A percentile compares a stretch with the other conserved stretches of the same genome.
Conservation (phyloP, 2,329 filamentous ascomycete species). For the Plectosphaerella cucumerina region DNA sequence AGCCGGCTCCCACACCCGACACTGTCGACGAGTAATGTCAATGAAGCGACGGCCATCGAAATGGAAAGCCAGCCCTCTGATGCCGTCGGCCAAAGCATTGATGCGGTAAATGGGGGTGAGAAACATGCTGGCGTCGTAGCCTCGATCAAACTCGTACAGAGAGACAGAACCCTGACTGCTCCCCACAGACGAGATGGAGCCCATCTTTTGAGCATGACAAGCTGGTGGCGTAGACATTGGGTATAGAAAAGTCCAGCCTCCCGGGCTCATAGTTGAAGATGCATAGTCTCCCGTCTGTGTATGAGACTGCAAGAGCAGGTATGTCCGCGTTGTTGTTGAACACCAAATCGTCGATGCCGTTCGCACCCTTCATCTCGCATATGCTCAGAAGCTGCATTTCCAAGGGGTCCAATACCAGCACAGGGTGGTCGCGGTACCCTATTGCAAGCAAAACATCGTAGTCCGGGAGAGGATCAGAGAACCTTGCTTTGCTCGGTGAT, state of each 20-base stretch:
- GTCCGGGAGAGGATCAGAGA: conserved; percentile 5
- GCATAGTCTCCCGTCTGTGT: conserved; percentile 17
- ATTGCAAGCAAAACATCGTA: conserved; percentile 16
- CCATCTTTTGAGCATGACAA: conserved; percentile 21
- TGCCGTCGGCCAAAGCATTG: conserved; percentile 18
- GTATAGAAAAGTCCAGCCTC: conserved; percentile 8
- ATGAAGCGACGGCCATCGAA: conserved; percentile 24
- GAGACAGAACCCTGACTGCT: conserved; percentile 17
- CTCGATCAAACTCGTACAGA: conserved; percentile 22
- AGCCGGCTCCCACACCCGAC: conserved; percentile 29
- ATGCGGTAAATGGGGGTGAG: conserved; percentile 23
- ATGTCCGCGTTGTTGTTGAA: conserved; percentile 23
- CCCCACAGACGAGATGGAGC: conserved; percentile 17
- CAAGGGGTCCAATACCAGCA: conserved; percentile 17
- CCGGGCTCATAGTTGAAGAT: conserved; percentile 20
- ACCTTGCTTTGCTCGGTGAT: conserved; percentile 10
- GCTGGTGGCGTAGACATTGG: conserved; percentile 16
- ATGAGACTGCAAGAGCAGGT: conserved; percentile 17
- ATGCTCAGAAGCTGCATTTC: conserved; percentile 11
- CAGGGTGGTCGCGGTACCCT: conserved; percentile 17
- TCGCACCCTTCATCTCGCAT: conserved; percentile 12
- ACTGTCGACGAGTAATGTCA: conserved; percentile 24
- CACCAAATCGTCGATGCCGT: conserved; percentile 18
- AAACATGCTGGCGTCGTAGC: neutral
- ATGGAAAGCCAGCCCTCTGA: conserved; percentile 23